Base-by-base conservation (phyloP, 371 early-diverging fungal genomes). In the Mucor indicus region DNA sequence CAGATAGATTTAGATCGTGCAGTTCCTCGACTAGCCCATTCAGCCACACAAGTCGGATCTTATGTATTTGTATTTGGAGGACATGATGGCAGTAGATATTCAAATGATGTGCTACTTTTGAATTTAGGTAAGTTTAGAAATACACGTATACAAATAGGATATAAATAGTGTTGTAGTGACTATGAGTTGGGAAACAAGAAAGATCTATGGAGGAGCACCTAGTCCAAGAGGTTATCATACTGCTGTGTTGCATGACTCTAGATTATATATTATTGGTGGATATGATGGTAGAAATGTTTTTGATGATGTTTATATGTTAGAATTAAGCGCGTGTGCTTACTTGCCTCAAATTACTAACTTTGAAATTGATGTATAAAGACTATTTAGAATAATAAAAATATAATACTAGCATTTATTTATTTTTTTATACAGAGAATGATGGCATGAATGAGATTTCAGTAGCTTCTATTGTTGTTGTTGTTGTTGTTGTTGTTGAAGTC, bases 11-110 rank as follows among this genome's bases (percentile, higher is more conserved):
- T 85, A 19, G 80, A 85, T 48, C 75, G 80, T 37, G 70, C 76
- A 2, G 57, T 87, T 25, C 87, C 88, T 25, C 76, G 95, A 10
- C 69, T 95, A 35, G 87, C 89, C 1, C 95, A 95, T 64, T 80
- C 93, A 4, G 73, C 92, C 4, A 89, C 90, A 6, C 88, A 85
- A 50, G 91, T 95, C 0, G 95, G 95, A 8, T 83, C 89, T 15
- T 94, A 92, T 60, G 67, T 95, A 20, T 94, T 92, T 72, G 77
- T 94, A 6, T 64, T 92, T 50, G 89, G 92, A 13, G 95, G 95
- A 3, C 91, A 95, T 65, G 89, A 93, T 57, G 95, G 94, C 1
- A 64, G 77, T 16, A 68, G 75, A 15, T 95, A 95, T 67, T 84
- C 87, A 1, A 79, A 79, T 50, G 87, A 91, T 23, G 82, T 93